Conservation (phyloP, 2,329 filamentous ascomycete species). For the Chrysosporium keratinophilum region DNA sequence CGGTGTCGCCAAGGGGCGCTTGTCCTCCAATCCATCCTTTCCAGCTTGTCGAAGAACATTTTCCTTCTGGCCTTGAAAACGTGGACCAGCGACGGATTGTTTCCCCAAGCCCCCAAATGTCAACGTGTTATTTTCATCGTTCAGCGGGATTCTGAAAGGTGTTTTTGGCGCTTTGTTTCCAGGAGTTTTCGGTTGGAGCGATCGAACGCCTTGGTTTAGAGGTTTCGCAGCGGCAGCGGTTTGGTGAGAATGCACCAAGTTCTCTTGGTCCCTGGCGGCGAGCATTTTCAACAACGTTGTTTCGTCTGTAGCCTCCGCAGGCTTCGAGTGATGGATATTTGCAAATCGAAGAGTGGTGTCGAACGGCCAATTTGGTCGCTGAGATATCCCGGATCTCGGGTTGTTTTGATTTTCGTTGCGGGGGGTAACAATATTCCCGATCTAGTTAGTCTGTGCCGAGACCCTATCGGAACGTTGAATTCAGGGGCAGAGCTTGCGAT, state of each 20-base stretch:
- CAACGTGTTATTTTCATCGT: slow-evolving; percentile 71
- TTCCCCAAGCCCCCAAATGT: slow-evolving; percentile 46
- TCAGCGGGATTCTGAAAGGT: slow-evolving; percentile 63
- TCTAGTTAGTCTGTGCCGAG: neutral
- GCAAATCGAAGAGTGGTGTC: neutral
- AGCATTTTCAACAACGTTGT: slow-evolving; percentile 47
- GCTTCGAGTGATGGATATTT: neutral
- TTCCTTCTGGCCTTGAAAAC: slow-evolving; percentile 42
- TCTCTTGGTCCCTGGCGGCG: slow-evolving; percentile 77
- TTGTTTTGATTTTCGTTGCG: slow-evolving; percentile 6
- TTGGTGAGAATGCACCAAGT: slow-evolving; percentile 66
- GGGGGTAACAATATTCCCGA: neutral
- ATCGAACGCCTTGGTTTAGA: slow-evolving; percentile 54
- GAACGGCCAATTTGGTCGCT: neutral
- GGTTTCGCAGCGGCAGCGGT: slow-evolving; percentile 60
- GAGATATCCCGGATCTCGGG: neutral
- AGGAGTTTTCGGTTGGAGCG: slow-evolving; percentile 64
- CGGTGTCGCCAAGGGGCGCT: slow-evolving; percentile 65
- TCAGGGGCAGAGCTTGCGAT: too few species aligned
- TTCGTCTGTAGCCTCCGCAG: neutral
- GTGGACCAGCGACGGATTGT: neutral
- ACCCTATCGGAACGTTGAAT: too few species aligned
- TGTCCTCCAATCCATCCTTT: slow-evolving; percentile 43
- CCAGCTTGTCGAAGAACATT: slow-evolving; percentile 46
- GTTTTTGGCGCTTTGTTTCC: slow-evolving; percentile 68